phyloP scores from a whole-genome alignment of 345 rosid genomes.

The Populus simonii region DNA sequence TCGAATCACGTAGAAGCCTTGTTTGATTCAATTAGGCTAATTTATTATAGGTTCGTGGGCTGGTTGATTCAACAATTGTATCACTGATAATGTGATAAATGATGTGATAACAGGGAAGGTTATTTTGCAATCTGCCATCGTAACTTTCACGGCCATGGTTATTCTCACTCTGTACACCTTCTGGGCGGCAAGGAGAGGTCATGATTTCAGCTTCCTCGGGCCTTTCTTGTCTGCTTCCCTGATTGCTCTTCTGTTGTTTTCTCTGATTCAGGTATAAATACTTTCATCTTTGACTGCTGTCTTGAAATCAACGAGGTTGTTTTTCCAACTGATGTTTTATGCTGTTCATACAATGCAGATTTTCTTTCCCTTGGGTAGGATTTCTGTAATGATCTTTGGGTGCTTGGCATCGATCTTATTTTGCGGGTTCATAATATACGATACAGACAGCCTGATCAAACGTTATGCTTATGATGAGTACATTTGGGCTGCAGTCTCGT shows the following conservation, averaged over 20 bases:
- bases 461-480: conserved; percentile 15
- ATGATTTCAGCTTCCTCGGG: conserved; percentile 78
- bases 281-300: not conserved
- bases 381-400: conserved; percentile 67
- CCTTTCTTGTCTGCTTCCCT: conserved; percentile 71
- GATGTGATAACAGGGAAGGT: conserved; percentile 50
- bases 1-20: not conserved
- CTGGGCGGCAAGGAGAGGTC: conserved; percentile 84
- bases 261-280: conserved; percentile 58
- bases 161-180: conserved; percentile 69
- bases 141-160: conserved; percentile 54
- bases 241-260: conserved; percentile 52
- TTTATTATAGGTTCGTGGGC: not conserved
- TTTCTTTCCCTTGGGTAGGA: conserved; percentile 58
- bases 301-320: not conserved
- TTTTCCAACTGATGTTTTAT: not conserved
- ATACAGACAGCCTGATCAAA: conserved; percentile 22
- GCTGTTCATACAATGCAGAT: conserved; percentile 39
- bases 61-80: not conserved
- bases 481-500: conserved; percentile 12
- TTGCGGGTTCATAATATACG: conserved; percentile 32
- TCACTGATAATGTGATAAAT: not conserved
- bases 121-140: conserved; percentile 55
- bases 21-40: not conserved
- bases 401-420: conserved; percentile 59